phyloP scores from a whole-genome alignment of 768 basidiomycete species.

The Boletus coccyginus region DNA sequence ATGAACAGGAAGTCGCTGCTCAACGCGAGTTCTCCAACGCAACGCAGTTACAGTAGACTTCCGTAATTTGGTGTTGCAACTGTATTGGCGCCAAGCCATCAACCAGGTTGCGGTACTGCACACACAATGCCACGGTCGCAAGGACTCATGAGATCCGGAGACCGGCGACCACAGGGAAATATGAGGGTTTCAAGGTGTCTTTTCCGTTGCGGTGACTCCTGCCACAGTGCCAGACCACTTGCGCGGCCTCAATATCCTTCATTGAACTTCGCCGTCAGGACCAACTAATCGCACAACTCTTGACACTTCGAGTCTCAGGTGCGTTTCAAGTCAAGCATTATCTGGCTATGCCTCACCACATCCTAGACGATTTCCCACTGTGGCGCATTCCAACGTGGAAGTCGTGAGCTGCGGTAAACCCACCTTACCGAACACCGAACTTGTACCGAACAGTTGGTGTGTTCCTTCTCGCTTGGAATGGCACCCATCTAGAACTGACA shows the following conservation, averaged over 20 bases:
- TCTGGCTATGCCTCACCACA: not conserved
- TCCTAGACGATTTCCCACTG: not conserved
- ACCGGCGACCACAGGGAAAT: constrained; percentile 15
- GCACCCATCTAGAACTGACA: constrained; percentile 6
- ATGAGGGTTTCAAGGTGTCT: not conserved
- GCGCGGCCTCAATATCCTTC: not conserved
- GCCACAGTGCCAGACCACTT: not conserved
- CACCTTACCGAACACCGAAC: constrained; percentile 1
- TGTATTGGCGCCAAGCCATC: not conserved
- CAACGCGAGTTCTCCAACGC: not conserved
- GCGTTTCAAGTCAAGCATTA: not conserved
- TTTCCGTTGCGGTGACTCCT: not conserved
- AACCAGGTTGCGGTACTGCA: not conserved
- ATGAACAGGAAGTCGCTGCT: not conserved
- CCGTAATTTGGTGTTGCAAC: constrained; percentile 5
- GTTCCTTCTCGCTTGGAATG: constrained; percentile 7
- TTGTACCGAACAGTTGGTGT: not conserved
- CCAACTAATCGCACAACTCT: not conserved
- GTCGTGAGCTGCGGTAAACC: not conserved
- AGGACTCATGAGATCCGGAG: constrained; percentile 3
- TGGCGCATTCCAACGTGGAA: constrained; percentile 7
- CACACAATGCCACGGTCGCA: not conserved
- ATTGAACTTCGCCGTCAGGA: not conserved
- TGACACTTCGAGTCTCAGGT: not conserved
- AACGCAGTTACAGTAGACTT: not conserved